These are phyloP conservation scores for Botrytis sinoallii DNA, from an alignment of 2,329 filamentous ascomycete genomes.

Conservation along the genomic window DNA sequence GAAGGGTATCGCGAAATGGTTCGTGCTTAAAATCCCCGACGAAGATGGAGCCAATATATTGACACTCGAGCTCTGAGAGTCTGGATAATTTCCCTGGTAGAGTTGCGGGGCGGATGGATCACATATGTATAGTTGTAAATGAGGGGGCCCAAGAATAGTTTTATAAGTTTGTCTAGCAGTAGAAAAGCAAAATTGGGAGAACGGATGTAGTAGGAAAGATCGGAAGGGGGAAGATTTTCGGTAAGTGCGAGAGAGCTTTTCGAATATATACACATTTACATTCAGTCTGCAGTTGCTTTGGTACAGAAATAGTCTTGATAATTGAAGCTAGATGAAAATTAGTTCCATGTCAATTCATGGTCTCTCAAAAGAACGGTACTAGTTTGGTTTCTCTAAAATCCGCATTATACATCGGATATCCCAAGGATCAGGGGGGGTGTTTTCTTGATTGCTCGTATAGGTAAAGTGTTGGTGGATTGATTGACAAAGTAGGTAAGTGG, in stretches of 20 bases:
- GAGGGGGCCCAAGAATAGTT: background rate
- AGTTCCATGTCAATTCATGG: background rate
- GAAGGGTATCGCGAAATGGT: slow-evolving; percentile 2
- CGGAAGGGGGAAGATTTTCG: background rate
- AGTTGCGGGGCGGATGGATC: slow-evolving; percentile 3
- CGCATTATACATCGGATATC: background rate
- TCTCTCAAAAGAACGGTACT: background rate
- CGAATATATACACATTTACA: background rate
- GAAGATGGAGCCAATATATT: background rate
- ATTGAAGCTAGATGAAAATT: background rate
- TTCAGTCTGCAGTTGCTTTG: background rate
- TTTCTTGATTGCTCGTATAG: background rate
- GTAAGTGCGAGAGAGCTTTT: background rate
- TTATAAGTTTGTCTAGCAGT: background rate
- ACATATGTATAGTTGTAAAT: background rate
- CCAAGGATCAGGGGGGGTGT: background rate
- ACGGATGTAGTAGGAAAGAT: too few relatives aligned
- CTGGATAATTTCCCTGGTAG: slow-evolving; percentile 3
- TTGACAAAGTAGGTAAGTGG: background rate
- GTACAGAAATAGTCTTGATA: background rate
- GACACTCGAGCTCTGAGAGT: background rate
- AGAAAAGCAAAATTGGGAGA: background rate
- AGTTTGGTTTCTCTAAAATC: background rate
- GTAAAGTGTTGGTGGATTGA: background rate
- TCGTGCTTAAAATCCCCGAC: background rate